phyloP scores from a whole-genome alignment of 2,329 filamentous ascomycete species.

The Thelonectria blattea region DNA sequence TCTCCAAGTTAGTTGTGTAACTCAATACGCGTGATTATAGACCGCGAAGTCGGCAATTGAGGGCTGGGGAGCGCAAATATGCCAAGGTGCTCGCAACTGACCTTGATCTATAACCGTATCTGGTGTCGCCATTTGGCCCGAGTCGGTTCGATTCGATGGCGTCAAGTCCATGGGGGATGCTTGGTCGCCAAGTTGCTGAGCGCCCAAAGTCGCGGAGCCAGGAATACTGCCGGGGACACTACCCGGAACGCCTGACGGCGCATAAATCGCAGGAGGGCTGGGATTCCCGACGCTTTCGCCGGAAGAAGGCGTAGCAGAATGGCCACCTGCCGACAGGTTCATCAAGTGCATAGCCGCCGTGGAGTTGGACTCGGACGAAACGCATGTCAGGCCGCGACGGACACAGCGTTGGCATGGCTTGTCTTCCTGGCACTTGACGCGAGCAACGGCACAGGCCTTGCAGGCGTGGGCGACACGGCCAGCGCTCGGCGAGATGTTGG shows the following conservation, averaged over 20 bases:
- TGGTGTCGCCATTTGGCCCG: slow-evolving; percentile 30
- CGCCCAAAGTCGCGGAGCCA: slow-evolving; percentile 17
- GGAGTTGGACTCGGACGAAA: slow-evolving; percentile 45
- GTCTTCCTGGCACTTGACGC: slow-evolving; percentile 61
- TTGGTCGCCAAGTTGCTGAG: slow-evolving; percentile 22
- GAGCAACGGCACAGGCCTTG: slow-evolving; percentile 56
- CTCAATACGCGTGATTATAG: not conserved
- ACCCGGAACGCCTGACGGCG: slow-evolving; percentile 7
- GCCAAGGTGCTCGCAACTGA: slow-evolving; percentile 2
- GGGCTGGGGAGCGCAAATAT: not conserved
- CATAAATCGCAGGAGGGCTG: slow-evolving; percentile 22
- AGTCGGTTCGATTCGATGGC: slow-evolving; percentile 22
- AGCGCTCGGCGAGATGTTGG: slow-evolving; percentile 51
- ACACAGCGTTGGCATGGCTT: slow-evolving; percentile 61
- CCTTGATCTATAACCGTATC: slow-evolving; percentile 29
- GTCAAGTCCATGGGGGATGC: slow-evolving; percentile 26
- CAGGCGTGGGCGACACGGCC: slow-evolving; percentile 61
- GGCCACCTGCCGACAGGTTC: slow-evolving; percentile 49
- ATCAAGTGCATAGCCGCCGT: slow-evolving; percentile 52
- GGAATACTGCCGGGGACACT: slow-evolving; percentile 7
- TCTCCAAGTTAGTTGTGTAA: slow-evolving; percentile 5
- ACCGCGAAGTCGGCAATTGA: too few species aligned
- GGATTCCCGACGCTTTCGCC: slow-evolving; percentile 29
- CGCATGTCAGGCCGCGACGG: slow-evolving; percentile 54
- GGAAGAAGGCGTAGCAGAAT: slow-evolving; percentile 34